Conservation (phyloP, 768 basidiomycete species). For the Arthromyces matolae region DNA sequence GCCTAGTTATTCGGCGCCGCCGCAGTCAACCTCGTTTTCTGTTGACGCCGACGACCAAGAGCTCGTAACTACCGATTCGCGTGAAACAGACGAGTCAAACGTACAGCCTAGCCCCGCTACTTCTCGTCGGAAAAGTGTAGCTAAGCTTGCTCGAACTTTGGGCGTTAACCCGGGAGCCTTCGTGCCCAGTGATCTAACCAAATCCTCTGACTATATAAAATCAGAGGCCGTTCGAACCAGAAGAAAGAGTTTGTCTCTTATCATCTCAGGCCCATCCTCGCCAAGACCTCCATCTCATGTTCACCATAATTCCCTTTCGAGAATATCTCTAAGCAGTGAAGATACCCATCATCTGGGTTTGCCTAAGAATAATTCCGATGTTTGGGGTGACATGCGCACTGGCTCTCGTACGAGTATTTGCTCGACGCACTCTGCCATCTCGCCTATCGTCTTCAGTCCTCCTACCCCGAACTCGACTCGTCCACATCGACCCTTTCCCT, state of each 20-base stretch:
- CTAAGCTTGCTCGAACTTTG: no score
- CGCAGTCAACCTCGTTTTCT: no score
- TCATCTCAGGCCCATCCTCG: background rate
- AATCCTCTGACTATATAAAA: background rate
- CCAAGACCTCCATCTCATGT: conserved; percentile 3
- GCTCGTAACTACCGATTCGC: no score
- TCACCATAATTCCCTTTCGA: conserved; percentile 8
- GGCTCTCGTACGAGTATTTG: conserved; percentile 9
- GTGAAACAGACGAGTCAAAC: no score
- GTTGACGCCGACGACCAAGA: no score
- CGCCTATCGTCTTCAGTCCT: conserved; percentile 29
- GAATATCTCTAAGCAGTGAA: conserved; percentile 17
- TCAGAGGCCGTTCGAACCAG: background rate
- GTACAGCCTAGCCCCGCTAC: no score
- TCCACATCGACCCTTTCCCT: conserved; percentile 1
- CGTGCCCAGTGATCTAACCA: no score
- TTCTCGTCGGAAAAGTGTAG: no score
- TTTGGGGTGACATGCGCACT: conserved; percentile 16
- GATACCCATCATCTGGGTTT: conserved; percentile 22
- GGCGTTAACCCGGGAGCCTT: no score
- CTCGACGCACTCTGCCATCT: conserved; percentile 20
- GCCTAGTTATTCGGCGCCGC: background rate
- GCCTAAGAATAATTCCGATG: conserved; percentile 20
- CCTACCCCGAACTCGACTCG: conserved; percentile 19
- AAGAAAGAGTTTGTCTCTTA: conserved; percentile 9